phyloP scores from a whole-genome alignment of 257 asterid genomes.

The Handroanthus guayacan region DNA sequence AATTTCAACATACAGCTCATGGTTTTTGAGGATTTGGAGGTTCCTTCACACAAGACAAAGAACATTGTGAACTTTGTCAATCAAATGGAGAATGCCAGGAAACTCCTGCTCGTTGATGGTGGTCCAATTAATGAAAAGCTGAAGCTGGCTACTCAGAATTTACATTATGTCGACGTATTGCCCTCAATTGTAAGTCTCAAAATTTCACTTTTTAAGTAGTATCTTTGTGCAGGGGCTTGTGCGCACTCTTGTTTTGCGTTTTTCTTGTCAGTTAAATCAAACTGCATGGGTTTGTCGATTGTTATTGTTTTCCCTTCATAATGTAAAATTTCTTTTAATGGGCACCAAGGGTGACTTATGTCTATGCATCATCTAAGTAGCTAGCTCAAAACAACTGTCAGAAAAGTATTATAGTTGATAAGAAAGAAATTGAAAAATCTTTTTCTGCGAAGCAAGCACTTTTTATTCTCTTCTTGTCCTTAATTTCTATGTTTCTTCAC shows the following conservation, averaged over 20 bases:
- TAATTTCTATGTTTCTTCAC: neutral
- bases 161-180: slow-evolving; percentile 84
- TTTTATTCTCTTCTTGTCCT: neutral
- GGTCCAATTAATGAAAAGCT: slow-evolving; percentile 77
- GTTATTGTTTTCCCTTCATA: neutral
- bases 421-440: neutral
- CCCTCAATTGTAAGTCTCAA: slow-evolving; percentile 81
- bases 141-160: slow-evolving; percentile 86
- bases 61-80: slow-evolving; percentile 69
- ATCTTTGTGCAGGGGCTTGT: neutral
- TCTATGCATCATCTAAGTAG: neutral
- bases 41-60: slow-evolving; percentile 91
- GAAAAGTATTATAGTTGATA: neutral
- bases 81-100: slow-evolving; percentile 78
- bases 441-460: neutral
- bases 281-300: neutral
- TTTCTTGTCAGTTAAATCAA: neutral
- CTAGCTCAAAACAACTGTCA: neutral
- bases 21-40: slow-evolving; percentile 82
- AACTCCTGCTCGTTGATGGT: slow-evolving; percentile 85
- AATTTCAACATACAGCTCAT: slow-evolving; percentile 61
- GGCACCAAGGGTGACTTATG: neutral
- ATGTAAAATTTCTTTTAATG: neutral
- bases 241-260: neutral
- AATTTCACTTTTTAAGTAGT: slow-evolving; percentile 1